A percentile compares a stretch with the other conserved stretches of the same genome.
Evolutionary conservation across 768 basidiomycete species (phyloP).

Genomic region (Pisolithus tinctorius): DNA sequence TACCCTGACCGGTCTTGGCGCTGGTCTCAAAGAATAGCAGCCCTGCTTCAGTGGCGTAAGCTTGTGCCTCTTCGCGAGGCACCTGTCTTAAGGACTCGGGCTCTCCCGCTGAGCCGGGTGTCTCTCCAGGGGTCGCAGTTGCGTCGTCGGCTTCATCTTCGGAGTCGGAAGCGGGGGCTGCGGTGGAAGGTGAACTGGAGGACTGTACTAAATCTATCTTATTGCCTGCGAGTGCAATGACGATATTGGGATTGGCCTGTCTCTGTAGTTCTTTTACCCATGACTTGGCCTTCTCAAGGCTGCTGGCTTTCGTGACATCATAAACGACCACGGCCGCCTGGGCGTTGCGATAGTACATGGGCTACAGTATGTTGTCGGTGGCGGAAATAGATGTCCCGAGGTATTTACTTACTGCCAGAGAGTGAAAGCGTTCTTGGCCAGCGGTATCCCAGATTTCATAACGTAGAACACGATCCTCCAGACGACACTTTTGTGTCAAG

Average conservation of each 20-base stretch:
- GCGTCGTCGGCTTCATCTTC: conserved; percentile 92
- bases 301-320: conserved; percentile 92
- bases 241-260: conserved; percentile 98
- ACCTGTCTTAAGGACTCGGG: conserved; percentile 82
- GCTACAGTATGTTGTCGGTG: conserved; percentile 37
- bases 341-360: conserved; percentile 99
- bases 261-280: conserved; percentile 99
- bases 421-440: conserved; percentile 95
- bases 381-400: conserved; percentile 2
- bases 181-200: conserved; percentile 44
- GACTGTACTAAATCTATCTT: conserved; percentile 87
- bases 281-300: conserved; percentile 97
- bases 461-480: conserved; percentile 88
- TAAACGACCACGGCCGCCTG: conserved; percentile 98
- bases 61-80: conserved; percentile 89
- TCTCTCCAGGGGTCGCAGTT: conserved; percentile 77
- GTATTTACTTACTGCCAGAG: conserved; percentile 67
- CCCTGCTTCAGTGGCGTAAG: conserved; percentile 93
- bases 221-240: conserved; percentile 97
- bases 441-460: conserved; percentile 99
- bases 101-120: conserved; percentile 46
- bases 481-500: conserved; percentile 89
- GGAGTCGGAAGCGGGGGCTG: conserved; percentile 53
- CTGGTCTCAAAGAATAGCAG: conserved; percentile 96
- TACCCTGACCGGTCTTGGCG: conserved; percentile 93